These are phyloP conservation scores for Naganishia sp. DNA, from an alignment of 1,284 basidiomycete species.

Conservation along the genomic window DNA sequence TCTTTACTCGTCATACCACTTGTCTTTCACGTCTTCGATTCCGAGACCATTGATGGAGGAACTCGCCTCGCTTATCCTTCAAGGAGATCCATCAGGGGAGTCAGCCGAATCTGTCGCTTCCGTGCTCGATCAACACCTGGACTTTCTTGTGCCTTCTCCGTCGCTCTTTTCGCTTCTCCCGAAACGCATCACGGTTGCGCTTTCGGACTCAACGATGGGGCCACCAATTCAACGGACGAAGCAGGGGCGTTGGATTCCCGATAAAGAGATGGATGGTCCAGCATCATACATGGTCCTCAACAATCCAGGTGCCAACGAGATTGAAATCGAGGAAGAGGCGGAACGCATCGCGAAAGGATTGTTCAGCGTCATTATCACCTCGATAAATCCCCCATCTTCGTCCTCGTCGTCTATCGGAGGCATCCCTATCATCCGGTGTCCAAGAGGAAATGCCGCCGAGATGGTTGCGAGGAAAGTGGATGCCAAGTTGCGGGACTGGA, in stretches of 20 bases:
- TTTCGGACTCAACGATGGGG: conserved; percentile 38
- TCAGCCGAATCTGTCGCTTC: conserved; percentile 75
- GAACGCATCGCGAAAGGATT: conserved; percentile 88
- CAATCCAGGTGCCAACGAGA: conserved; percentile 85
- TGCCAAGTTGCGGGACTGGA: conserved; percentile 84
- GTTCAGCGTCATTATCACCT: conserved; percentile 88
- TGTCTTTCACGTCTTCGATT: conserved; percentile 93
- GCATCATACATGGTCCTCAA: conserved; percentile 81
- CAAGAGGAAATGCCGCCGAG: conserved; percentile 94
- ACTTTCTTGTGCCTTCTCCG: conserved; percentile 91
- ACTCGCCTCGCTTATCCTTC: conserved; percentile 82
- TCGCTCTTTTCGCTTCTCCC: conserved; percentile 91
- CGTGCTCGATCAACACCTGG: conserved; percentile 94
- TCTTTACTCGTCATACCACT: conserved; percentile 88
- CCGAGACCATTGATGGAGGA: conserved; percentile 88
- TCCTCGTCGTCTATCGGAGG: conserved; percentile 61
- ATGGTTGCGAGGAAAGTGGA: conserved; percentile 97
- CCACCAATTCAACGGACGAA: conserved; percentile 41
- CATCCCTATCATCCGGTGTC: conserved; percentile 94
- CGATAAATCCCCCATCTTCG: conserved; percentile 5
- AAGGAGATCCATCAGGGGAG: conserved; percentile 62
- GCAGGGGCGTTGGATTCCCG: conserved; percentile 35
- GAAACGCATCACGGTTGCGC: conserved; percentile 40
- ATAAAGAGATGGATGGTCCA: conserved; percentile 48
- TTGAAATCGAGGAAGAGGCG: conserved; percentile 89